Evolutionary conservation across 2,329 filamentous ascomycete species (phyloP).

Genomic region (Waltergamsia citrina): DNA sequence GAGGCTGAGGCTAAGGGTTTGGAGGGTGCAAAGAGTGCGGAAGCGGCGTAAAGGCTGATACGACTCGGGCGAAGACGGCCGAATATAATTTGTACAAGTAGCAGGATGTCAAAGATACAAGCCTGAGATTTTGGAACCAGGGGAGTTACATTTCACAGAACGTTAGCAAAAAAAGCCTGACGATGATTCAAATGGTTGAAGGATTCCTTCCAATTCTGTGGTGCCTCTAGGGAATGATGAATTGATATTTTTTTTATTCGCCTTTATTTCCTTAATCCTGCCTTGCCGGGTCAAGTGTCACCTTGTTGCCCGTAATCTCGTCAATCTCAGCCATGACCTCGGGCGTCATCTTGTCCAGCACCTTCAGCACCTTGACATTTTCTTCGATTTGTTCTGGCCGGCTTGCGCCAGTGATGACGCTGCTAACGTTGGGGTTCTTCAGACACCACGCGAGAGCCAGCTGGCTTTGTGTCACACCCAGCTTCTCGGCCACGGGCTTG

Average conservation of each 20-base stretch:
- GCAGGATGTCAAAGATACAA: no score
- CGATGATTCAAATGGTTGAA: no score
- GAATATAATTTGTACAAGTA: no score
- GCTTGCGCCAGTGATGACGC: slow-evolving; percentile 43
- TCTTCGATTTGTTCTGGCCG: slow-evolving; percentile 40
- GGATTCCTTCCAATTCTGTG: no score
- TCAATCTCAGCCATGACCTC: slow-evolving; percentile 42
- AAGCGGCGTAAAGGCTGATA: no score
- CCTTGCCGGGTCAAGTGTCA: slow-evolving; percentile 5
- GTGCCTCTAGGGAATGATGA: not conserved
- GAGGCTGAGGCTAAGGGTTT: not conserved
- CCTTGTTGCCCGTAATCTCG: slow-evolving; percentile 18
- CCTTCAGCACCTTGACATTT: slow-evolving; percentile 35
- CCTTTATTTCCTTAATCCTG: slow-evolving; percentile 2
- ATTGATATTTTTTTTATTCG: not conserved
- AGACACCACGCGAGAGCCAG: slow-evolving; percentile 43
- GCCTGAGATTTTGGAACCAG: no score
- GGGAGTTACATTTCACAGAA: no score
- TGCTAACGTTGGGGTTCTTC: slow-evolving; percentile 43
- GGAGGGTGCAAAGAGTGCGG: no score
- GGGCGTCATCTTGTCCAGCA: slow-evolving; percentile 37
- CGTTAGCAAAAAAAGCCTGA: no score
- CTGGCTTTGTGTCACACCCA: slow-evolving; percentile 42
- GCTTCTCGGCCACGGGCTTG: slow-evolving; percentile 43
- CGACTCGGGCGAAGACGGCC: no score